Conservation (phyloP, 2,329 filamentous ascomycete genomes). For the Samsoniella hepiali region DNA sequence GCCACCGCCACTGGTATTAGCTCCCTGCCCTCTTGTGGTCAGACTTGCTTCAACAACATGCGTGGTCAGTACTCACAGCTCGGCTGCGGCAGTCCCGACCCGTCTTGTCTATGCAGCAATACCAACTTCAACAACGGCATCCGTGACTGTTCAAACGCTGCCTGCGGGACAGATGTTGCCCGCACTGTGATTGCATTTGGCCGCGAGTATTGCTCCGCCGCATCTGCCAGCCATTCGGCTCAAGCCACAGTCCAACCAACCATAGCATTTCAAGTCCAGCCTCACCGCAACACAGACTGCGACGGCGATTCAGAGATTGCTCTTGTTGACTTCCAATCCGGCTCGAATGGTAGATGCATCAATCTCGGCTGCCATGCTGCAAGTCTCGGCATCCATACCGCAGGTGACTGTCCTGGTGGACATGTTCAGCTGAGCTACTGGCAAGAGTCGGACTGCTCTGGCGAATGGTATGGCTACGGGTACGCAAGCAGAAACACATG, state of each 20-base stretch:
- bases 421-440: constrained; percentile 5
- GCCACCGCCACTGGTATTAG: not conserved
- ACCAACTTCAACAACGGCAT: constrained; percentile 21
- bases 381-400: not conserved
- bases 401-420: not conserved
- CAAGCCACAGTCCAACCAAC: not conserved
- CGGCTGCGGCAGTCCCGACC: constrained; percentile 15
- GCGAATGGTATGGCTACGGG: constrained; percentile 2
- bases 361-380: not conserved
- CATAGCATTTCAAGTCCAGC: not conserved
- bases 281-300: not conserved
- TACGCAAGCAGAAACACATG: not conserved
- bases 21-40: not conserved
- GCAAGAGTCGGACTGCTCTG: not conserved
- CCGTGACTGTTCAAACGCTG: constrained; percentile 20
- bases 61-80: constrained; percentile 18
- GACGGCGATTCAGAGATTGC: not conserved
- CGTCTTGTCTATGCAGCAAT: constrained; percentile 20
- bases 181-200: constrained; percentile 20
- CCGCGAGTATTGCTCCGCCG: constrained; percentile 13
- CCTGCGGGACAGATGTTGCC: constrained; percentile 14
- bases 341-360: not conserved
- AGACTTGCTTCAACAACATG: constrained; percentile 9
- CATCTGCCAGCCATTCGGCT: constrained; percentile 8
- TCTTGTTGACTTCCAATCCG: not conserved